Evolutionary conservation across 495 filamentous ascomycete species (phyloP).

Genomic region (Daldinia grandis): DNA sequence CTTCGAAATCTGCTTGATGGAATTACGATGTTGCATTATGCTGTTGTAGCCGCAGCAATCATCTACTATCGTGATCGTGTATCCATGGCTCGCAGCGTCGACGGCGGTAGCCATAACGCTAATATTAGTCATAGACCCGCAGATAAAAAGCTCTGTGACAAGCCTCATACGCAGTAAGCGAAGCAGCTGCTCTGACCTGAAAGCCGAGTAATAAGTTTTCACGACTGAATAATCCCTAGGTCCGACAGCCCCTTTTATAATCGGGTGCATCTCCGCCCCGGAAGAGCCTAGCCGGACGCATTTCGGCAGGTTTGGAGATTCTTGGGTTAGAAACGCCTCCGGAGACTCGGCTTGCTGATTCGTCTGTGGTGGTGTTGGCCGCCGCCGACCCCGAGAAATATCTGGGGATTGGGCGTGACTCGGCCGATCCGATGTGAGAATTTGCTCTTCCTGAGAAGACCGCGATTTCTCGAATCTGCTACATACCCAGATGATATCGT

Average conservation of each 20-base stretch:
- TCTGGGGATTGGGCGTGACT: slow-evolving; percentile 22
- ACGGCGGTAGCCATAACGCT: slow-evolving; percentile 92
- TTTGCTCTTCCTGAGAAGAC: slow-evolving; percentile 60
- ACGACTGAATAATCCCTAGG: slow-evolving; percentile 72
- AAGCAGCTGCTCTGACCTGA: slow-evolving; percentile 76
- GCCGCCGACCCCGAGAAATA: slow-evolving; percentile 34
- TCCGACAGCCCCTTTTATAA: slow-evolving; percentile 64
- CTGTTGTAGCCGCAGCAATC: slow-evolving; percentile 90
- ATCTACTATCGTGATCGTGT: slow-evolving; percentile 82
- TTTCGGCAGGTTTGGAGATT: slow-evolving; percentile 52
- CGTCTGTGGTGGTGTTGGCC: slow-evolving; percentile 23
- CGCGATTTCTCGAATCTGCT: slow-evolving; percentile 75
- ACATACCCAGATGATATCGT: slow-evolving; percentile 89
- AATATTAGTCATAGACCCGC: slow-evolving; percentile 86
- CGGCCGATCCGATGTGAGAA: slow-evolving; percentile 49
- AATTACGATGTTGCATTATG: slow-evolving; percentile 74
- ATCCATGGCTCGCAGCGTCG: slow-evolving; percentile 87
- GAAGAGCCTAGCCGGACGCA: slow-evolving; percentile 68
- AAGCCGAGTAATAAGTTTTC: slow-evolving; percentile 90
- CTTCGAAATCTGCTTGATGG: slow-evolving; percentile 77
- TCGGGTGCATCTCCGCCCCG: slow-evolving; percentile 73
- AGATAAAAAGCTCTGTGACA: slow-evolving; percentile 91
- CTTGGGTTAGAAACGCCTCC: slow-evolving; percentile 55
- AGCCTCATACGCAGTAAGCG: slow-evolving; percentile 76
- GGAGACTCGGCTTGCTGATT: slow-evolving; percentile 27